A percentile compares a stretch with the other conserved stretches of the same genome.
phyloP scores from a whole-genome alignment of 139 green algal species.

The Asterochloris sp. region DNA sequence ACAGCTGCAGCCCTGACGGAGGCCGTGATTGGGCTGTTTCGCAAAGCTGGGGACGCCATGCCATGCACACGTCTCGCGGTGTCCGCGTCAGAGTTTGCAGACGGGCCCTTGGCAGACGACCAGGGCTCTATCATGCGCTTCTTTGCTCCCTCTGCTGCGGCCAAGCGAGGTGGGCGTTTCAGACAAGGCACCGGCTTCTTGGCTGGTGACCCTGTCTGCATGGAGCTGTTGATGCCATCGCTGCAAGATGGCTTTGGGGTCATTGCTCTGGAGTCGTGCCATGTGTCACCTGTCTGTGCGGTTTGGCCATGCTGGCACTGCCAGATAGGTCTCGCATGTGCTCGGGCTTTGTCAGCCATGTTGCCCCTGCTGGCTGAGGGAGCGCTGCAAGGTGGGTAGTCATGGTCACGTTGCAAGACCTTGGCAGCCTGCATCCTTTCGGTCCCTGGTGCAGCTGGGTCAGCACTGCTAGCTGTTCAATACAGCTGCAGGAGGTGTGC shows the following conservation, averaged over 20 bases:
- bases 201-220: neutral
- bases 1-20: slow-evolving; percentile 22
- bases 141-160: slow-evolving; percentile 17
- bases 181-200: neutral
- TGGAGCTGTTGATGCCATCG: neutral
- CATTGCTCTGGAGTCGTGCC: neutral
- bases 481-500: no score
- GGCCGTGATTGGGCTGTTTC: slow-evolving; percentile 35
- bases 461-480: no score
- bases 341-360: no score
- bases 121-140: slow-evolving; percentile 39
- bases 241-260: neutral
- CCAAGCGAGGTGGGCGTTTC: neutral
- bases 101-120: neutral
- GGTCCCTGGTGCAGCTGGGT: no score
- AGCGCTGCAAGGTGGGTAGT: no score
- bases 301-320: neutral
- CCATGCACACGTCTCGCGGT: slow-evolving; percentile 66
- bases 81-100: slow-evolving; percentile 14
- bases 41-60: slow-evolving; percentile 37
- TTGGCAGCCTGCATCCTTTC: no score
- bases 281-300: neutral
- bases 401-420: no score
- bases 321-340: neutral
- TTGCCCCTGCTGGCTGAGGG: no score